Base-by-base conservation (phyloP, 495 filamentous ascomycete species). In the Recurvomyces mirabilis region DNA sequence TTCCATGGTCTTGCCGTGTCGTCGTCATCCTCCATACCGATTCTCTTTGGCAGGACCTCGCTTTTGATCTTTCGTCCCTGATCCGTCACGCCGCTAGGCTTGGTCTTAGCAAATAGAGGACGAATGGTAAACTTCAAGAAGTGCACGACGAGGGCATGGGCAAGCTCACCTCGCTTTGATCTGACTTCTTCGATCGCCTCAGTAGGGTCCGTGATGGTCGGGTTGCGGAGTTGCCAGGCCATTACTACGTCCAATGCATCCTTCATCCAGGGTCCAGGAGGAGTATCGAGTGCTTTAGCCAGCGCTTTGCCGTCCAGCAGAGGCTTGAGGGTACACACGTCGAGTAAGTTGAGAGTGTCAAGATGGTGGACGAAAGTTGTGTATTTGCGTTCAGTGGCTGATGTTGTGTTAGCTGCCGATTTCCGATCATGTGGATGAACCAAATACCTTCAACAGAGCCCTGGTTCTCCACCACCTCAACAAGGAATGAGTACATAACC, bases 221-320 rank as follows among this genome's bases (percentile, higher is more conserved):
- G 85, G 58, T 95, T 75, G 23, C 81, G 67, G 21, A 96, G 67
- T 65, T 96, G 93, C 84, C 87, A 95, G 43, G 75, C 74, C 59
- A 91, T 70, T 22, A 78, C 76, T 13, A 81, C 63, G 6, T 83
- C 76, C 33, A 91, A 56, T 12, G 85, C 87, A 43, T 65, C 64
- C 46, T 73, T 72, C 70, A 87, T 75, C 89, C 89, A 96, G 12
- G 68, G 77, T 5, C 91, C 91, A 1, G 77, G 74, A 49, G 69
- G 72, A 1, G 66, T 68, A 0, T 68, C 68, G 13, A 95, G 60
- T 7, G 62, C 72, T 45, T 75, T 65, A 19, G 72, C 65, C 29
- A 95, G 67, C 14, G 80, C 60, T 13, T 65, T 60, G 9, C 65
- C 58, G n/a, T 79, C 70, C n/a, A 74, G 56, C 28, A 81, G 51